A percentile compares a stretch with the other conserved stretches of the same genome.
Evolutionary conservation across 805 yeast genomes (phyloP).

Genomic region (Saturnispora hagleri): DNA sequence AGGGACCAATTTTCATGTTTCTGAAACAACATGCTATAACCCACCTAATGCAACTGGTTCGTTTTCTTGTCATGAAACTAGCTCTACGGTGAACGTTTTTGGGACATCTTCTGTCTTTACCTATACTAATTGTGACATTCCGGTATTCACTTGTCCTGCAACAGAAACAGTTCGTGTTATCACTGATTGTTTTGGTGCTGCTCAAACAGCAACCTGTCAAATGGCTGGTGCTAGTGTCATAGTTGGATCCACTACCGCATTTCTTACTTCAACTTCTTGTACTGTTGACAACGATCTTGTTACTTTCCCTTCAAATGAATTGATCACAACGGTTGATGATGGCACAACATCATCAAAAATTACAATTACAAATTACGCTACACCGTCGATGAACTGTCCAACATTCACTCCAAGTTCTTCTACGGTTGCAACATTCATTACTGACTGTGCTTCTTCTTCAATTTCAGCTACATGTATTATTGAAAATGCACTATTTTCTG

Average conservation of each 20-base stretch:
- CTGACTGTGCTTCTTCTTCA: background rate
- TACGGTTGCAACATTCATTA: background rate
- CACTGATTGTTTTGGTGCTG: constrained; percentile 4
- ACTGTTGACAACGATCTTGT: background rate
- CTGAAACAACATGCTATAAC: constrained; percentile 12
- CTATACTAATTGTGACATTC: constrained; percentile 12
- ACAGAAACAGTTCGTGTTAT: background rate
- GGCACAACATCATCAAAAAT: background rate
- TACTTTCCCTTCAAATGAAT: background rate
- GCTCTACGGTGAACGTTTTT: constrained; percentile 7
- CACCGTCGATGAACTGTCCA: background rate
- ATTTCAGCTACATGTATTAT: constrained; percentile 7
- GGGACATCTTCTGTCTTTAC: background rate
- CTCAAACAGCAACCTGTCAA: background rate
- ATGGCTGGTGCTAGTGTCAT: background rate
- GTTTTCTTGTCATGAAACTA: constrained; percentile 11
- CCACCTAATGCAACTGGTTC: constrained; percentile 13
- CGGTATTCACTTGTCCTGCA: constrained; percentile 9
- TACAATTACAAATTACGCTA: background rate
- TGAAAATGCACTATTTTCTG: constrained; percentile 8
- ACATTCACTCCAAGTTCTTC: background rate
- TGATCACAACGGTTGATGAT: background rate
- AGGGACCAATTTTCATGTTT: constrained; percentile 5
- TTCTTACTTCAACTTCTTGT: constrained; percentile 1
- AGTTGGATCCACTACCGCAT: background rate